A percentile compares a stretch with the other conserved stretches of the same genome.
Evolutionary conservation across 1,284 basidiomycete species (phyloP).

Genomic region (Cryptococcus sp.): DNA sequence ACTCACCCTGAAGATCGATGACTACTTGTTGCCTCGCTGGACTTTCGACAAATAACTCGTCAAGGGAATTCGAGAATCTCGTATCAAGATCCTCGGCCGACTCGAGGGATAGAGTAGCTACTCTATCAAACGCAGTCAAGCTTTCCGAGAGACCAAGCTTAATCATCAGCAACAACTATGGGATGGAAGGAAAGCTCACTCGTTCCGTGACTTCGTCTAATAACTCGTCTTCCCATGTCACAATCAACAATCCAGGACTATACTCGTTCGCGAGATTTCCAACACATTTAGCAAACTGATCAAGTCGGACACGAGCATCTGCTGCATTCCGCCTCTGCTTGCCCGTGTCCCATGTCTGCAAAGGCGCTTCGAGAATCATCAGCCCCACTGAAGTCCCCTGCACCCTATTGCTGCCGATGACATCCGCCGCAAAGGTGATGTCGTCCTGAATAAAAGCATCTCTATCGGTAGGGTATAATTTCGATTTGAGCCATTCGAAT

Average conservation of each 20-base stretch:
- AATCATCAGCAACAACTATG: not conserved
- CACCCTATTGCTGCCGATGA: conserved; percentile 11
- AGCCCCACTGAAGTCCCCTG: conserved; percentile 22
- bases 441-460: conserved; percentile 14
- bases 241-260: conserved; percentile 23
- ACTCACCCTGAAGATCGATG: conserved; percentile 20
- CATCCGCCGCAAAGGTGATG: conserved; percentile 17
- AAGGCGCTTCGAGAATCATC: conserved; percentile 31
- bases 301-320: conserved; percentile 32
- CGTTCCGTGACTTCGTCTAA: conserved; percentile 25
- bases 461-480: conserved; percentile 20
- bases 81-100: conserved; percentile 27
- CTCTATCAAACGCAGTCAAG: conserved; percentile 18
- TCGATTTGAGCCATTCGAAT: conserved; percentile 29
- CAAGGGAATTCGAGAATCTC: conserved; percentile 15
- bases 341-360: conserved; percentile 8
- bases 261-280: conserved; percentile 18
- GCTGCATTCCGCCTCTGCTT: conserved; percentile 21
- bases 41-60: conserved; percentile 11
- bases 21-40: conserved; percentile 19
- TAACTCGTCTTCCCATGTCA: conserved; percentile 38
- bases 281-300: conserved; percentile 12
- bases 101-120: conserved; percentile 24
- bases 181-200: conserved; percentile 14
- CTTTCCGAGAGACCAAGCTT: conserved; percentile 24